Evolutionary conservation across 768 basidiomycete genomes (phyloP), one percentile per base, ranked within the genome.

Genomic region (Tephrocybe sp.): DNA sequence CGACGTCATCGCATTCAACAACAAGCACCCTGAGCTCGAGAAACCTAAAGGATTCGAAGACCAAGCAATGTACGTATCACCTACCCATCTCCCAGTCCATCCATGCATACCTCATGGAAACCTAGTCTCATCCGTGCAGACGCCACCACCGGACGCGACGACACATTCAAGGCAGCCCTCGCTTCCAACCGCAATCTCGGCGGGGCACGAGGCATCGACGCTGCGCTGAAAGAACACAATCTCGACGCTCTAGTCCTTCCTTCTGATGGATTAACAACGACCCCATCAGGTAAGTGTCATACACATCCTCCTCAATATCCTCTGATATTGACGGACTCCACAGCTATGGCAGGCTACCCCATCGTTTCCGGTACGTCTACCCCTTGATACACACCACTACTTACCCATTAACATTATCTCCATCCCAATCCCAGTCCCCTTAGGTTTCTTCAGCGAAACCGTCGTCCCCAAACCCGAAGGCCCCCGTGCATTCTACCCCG

Each of bases 301-400:
- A n/a, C 16, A n/a, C n/a, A n/a, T n/a, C n/a, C 39, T 36, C 45
- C 17, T 14, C 13, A 2, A 12, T 26, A 13, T 7, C 2, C 8
- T 38, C 1, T 8, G 26, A 16, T 14, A 38, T 22, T 31, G 44
- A 42, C 62, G 52, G n/a, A 23, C 23, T 47, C 55, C 36, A 3
- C 65, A 65, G 84, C 82, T 4, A 76, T 84, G 48, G 79, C 80
- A 4, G 85, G 83, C 5, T 85, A 84, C 54, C 84, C 85, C 2
- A 78, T 84, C 44, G 68, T 85, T 33, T 83, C 84, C 26, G 83
- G 83, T 80, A 31, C 54, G 69, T 56, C 26, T 4, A 5, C 23
- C n/a, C 13, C 39, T 20, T 36, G 0, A 33, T 30, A n/a, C n/a
- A n/a, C n/a, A n/a, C n/a, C n/a, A n/a, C n/a, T n/a, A n/a, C n/a